These are phyloP conservation scores for Pleurotus platypus DNA, from an alignment of 768 basidiomycete genomes.

Conservation along the genomic window DNA sequence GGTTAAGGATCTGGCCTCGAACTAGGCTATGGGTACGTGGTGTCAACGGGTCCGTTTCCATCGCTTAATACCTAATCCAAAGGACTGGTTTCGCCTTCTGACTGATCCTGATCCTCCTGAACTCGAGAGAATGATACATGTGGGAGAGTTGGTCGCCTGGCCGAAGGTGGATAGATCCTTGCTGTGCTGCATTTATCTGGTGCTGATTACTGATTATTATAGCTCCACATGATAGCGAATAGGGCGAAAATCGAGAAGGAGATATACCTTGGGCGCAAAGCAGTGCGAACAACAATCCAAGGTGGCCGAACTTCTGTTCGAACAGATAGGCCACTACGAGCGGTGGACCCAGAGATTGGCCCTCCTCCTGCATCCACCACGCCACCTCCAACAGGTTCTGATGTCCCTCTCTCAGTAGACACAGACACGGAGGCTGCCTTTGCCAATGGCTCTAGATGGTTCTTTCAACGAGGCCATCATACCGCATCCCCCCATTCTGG, in stretches of 20 bases:
- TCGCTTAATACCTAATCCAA: neutral
- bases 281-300: slow-evolving; percentile 53
- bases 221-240: slow-evolving; percentile 95
- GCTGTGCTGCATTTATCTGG: neutral
- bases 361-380: slow-evolving; percentile 19
- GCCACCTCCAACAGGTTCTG: slow-evolving; percentile 37
- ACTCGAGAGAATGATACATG: slow-evolving; percentile 80
- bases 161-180: slow-evolving; percentile 66
- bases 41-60: slow-evolving; percentile 3
- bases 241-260: slow-evolving; percentile 82
- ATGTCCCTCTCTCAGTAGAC: slow-evolving; percentile 67
- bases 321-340: neutral
- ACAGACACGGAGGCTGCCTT: slow-evolving; percentile 79
- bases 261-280: slow-evolving; percentile 74
- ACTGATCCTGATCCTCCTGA: slow-evolving; percentile 81
- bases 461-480: slow-evolving; percentile 47
- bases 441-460: slow-evolving; percentile 49
- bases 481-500: slow-evolving; percentile 29
- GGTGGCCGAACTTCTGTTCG: neutral
- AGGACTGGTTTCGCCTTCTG: slow-evolving; percentile 85
- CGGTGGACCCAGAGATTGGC: neutral
- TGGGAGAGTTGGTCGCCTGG: slow-evolving; percentile 93
- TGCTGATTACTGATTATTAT: neutral
- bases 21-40: slow-evolving; percentile 65
- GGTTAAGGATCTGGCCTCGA: slow-evolving; percentile 74